Evolutionary conservation across 1,284 basidiomycete species (phyloP), one percentile per base, ranked within the genome.

Genomic region (Leccinum griseonigrum): DNA sequence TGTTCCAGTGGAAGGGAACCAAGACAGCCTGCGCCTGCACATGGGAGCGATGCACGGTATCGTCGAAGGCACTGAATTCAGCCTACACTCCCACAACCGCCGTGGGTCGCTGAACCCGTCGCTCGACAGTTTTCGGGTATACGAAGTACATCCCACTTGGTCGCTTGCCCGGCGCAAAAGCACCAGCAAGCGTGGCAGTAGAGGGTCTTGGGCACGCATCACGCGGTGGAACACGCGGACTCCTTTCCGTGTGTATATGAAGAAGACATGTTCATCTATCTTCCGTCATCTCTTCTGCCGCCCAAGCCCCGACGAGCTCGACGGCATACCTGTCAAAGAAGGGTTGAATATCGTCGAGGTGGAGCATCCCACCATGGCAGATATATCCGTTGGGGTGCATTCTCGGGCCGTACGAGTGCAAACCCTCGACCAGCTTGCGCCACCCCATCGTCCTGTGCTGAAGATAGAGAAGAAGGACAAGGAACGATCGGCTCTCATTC

Each of bases 11-110:
- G 71, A 76, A 51, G 68, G 76, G 8, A 74, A 78, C 51, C 76
- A 75, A 56, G 74, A 78, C 11, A 73, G 77, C 50, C 65, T 82
- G 40, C 77, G 80, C 61, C 72, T 89, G 52, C 81, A 81, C 50
- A 79, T 82, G 40, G 88, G 87, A 4, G 79, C 80, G 1, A 79
- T 84, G 4, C 85, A 88, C 62, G 86, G 87, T 0, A 75, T 89
- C 26, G 79, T 81, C 16, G 79, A 82, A 61, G 87, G 86, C 56
- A 84, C 81, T 5, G 82, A 85, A 64, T 81, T 89, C 63, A 81
- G 79, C 40, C 60, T 89, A 29, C 85, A 88, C 68, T 72, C 78
- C 22, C 85, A 87, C 70, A 87, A 88, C 69, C 78, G 77, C 62
- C 75, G 74, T 22, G 81, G 81, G 28, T 87, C 86, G 4, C 69